These are phyloP conservation scores for Pseudognaphalium luteoalbum DNA, from an alignment of 129 eudicot genomes.

Conservation along the genomic window DNA sequence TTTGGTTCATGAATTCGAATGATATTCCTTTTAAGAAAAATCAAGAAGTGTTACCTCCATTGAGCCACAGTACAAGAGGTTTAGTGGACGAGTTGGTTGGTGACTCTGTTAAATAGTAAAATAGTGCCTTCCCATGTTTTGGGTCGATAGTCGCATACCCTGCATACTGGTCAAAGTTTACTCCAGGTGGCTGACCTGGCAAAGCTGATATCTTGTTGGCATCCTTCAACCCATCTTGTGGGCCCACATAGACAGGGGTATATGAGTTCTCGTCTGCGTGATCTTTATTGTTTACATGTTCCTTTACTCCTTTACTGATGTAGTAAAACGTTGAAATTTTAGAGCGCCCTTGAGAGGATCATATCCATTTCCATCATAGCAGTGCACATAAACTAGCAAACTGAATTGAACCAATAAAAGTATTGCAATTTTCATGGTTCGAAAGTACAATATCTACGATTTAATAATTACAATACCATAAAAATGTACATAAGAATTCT, in stretches of 20 bases:
- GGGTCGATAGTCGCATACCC: conserved; percentile 85
- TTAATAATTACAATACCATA: too few relatives aligned
- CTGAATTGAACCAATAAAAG: neutral
- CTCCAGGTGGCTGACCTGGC: conserved; percentile 81
- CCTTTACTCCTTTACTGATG: neutral
- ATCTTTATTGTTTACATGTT: neutral
- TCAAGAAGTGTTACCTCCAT: conserved; percentile 59
- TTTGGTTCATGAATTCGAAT: neutral
- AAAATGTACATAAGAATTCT: too few relatives aligned
- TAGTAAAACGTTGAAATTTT: neutral
- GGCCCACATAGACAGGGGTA: neutral
- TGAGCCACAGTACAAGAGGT: conserved; percentile 89
- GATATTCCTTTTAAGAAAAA: neutral
- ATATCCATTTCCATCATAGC: neutral
- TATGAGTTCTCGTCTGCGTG: neutral
- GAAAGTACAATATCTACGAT: neutral
- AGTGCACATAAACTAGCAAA: neutral
- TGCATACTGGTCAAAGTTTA: conserved; percentile 74
- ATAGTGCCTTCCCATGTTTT: conserved; percentile 73
- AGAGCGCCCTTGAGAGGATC: neutral
- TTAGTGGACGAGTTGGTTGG: conserved; percentile 50
- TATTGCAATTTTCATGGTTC: neutral
- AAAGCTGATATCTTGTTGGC: conserved; percentile 46
- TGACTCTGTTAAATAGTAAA: conserved; percentile 90
- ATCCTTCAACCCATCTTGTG: neutral